Conservation (phyloP, 129 eudicot genomes). For the Artemisia annua region DNA sequence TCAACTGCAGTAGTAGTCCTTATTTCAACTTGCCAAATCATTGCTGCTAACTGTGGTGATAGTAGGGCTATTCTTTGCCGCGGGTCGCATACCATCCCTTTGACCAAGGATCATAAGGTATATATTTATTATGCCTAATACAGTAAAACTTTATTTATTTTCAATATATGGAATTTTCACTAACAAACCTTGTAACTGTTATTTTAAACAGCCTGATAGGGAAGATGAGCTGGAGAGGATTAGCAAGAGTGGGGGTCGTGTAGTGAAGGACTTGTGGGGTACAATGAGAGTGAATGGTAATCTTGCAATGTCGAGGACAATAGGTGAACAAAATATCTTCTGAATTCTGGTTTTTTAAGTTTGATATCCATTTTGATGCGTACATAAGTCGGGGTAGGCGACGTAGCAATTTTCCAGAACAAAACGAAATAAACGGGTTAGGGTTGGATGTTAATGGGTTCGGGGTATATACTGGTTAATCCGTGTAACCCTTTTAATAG, state of each 20-base stretch:
- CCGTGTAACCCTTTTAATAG: too few relatives aligned
- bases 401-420: too few relatives aligned
- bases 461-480: too few relatives aligned
- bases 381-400: neutral
- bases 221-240: slow-evolving; percentile 28
- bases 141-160: too few relatives aligned
- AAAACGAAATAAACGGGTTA: too few relatives aligned
- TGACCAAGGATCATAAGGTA: slow-evolving; percentile 31
- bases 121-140: neutral
- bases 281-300: slow-evolving; percentile 24
- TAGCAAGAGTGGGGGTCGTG: slow-evolving; percentile 5
- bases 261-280: slow-evolving; percentile 10
- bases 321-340: slow-evolving; percentile 14
- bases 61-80: slow-evolving; percentile 32
- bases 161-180: too few relatives aligned
- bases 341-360: neutral
- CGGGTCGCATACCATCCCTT: slow-evolving; percentile 25
- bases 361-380: slow-evolving; percentile 1
- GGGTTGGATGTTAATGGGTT: too few relatives aligned
- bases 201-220: slow-evolving; percentile 21
- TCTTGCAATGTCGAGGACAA: slow-evolving; percentile 37
- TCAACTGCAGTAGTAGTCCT: slow-evolving; percentile 37
- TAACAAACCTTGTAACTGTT: neutral
- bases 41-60: slow-evolving; percentile 36
- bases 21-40: slow-evolving; percentile 30